Evolutionary conservation across 345 rosid genomes (phyloP).

Genomic region (Brassica cretica): DNA sequence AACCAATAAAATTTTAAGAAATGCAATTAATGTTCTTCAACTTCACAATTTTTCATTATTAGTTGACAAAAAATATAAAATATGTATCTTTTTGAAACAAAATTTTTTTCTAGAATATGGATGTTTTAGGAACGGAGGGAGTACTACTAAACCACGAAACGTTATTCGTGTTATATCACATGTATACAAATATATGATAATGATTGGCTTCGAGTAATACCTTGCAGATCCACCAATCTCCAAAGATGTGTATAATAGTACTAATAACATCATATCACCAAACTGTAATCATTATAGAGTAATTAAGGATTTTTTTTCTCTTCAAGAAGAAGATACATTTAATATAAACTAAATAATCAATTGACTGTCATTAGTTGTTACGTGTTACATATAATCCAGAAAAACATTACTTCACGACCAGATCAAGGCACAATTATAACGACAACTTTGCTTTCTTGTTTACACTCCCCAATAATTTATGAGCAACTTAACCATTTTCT

Average conservation of each 20-base stretch:
- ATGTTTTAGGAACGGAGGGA: too few relatives aligned
- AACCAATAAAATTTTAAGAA: too few relatives aligned
- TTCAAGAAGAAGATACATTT: conserved; percentile 6
- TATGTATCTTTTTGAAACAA: too few relatives aligned
- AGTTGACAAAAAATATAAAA: too few relatives aligned
- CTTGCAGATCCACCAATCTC: conserved; percentile 18
- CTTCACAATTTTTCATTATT: too few relatives aligned
- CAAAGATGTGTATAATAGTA: neutral
- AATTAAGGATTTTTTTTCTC: neutral
- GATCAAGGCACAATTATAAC: neutral
- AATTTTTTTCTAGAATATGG: too few relatives aligned
- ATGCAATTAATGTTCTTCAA: too few relatives aligned
- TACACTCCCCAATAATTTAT: neutral
- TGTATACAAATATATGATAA: neutral
- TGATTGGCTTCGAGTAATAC: neutral
- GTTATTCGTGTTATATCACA: neutral
- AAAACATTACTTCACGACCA: neutral
- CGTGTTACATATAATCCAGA: neutral
- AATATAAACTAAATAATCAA: conserved; percentile 14
- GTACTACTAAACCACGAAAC: neutral
- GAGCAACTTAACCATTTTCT: neutral
- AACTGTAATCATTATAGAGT: conserved; percentile 33
- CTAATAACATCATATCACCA: conserved; percentile 19
- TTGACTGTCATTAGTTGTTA: conserved; percentile 21
- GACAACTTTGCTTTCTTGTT: neutral